Base-by-base conservation (phyloP, 2,329 filamentous ascomycete genomes). In the Erysiphe pulchra region DNA sequence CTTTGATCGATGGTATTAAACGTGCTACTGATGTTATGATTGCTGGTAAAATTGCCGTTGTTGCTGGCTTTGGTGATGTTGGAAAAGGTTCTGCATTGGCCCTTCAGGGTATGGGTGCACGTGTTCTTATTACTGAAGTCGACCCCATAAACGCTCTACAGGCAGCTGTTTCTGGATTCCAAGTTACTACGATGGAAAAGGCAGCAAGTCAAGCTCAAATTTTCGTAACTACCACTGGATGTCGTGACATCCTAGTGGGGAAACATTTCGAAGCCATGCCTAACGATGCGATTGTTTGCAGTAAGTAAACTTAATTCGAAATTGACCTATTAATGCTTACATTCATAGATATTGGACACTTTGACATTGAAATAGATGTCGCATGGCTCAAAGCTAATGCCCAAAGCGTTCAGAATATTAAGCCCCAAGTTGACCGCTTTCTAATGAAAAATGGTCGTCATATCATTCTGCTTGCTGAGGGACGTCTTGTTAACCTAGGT, bases 21-120 rank as follows among this genome's bases (percentile, higher is more conserved):
- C 87, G 87, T 71, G 87, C 90, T 59, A 98, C 90, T 65, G 87
- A 98, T 71, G 90, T 95, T 67, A 98, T 98, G 90, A 87, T 95
- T 73, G 90, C 90, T 61, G 90, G 90, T 65, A 95, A 98, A 80
- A 77, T 94, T 60, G 85, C 83, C 55, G 86, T 95, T 56, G 90
- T 98, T 56, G 90, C 90, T 60, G 90, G 90, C 65, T 98, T 80
- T 72, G 87, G 87, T 77, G 87, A 98, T 68, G 90, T 98, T 65
- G 87, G 87, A 65, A 98, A 98, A 80, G 87, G 87, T 59, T 95
- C 90, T 64, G 86, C 87, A 60, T 75, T 90, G 71, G 87, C 87
- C 61, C 84, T 98, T 53, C 80, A 84, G 69, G 80, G 79, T 68
- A 93, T 95, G 85, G 87, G 87, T 73, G 87, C 87, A 57, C 85